A percentile compares a stretch with the other conserved stretches of the same genome.
These are phyloP conservation scores for Vaccinium darrowii DNA, from an alignment of 148 eudicot species.

Conservation along the genomic window DNA sequence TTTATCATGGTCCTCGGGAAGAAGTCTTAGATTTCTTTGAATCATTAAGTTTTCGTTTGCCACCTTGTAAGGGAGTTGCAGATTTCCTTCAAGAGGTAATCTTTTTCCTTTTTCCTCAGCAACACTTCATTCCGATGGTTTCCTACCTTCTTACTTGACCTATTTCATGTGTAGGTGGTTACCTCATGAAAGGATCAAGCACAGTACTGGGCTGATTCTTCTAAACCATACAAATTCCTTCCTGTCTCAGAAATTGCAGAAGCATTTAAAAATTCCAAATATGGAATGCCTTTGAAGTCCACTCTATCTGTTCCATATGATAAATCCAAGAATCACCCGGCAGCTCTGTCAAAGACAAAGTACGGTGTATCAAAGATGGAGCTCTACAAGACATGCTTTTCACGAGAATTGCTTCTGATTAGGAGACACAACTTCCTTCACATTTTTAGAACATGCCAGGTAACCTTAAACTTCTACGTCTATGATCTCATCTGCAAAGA, in stretches of 20 bases:
- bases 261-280: too few species aligned
- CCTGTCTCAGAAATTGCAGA: too few species aligned
- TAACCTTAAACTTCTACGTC: constrained; percentile 19
- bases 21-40: constrained; percentile 73
- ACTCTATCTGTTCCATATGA: too few species aligned
- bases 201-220: too few species aligned
- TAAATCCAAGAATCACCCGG: constrained; percentile 51
- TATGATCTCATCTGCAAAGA: background rate
- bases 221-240: too few species aligned
- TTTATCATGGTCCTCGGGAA: constrained; percentile 75
- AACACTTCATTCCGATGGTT: background rate
- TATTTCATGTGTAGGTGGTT: too few species aligned
- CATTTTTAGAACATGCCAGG: constrained; percentile 77
- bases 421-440: constrained; percentile 73
- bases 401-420: constrained; percentile 66
- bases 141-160: too few species aligned
- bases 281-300: too few species aligned
- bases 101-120: background rate
- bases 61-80: constrained; percentile 81
- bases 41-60: constrained; percentile 64
- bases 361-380: constrained; percentile 62
- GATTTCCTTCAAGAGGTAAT: constrained; percentile 95
- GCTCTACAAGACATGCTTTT: constrained; percentile 64
- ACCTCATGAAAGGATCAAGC: too few species aligned
- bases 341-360: constrained; percentile 50